Evolutionary conservation across 2,329 filamentous ascomycete species (phyloP).

Genomic region (Nectriaceae sp.): DNA sequence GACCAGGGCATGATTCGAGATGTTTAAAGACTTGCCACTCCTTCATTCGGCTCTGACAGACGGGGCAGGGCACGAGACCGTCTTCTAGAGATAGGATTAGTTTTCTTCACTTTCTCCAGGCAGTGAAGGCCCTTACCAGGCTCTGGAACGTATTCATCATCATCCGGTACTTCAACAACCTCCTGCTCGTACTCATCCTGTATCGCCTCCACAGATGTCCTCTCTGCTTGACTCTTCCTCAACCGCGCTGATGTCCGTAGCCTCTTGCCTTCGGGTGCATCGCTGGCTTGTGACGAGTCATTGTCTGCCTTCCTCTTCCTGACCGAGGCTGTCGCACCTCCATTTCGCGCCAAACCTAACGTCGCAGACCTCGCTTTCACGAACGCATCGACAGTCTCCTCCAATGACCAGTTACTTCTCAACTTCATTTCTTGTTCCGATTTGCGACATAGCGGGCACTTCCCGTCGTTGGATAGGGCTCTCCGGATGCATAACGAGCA

Average conservation of each 20-base stretch:
- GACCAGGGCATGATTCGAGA: constrained; percentile 64
- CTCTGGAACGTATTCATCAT: constrained; percentile 34
- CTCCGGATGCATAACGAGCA: constrained; percentile 94
- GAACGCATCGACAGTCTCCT: constrained; percentile 84
- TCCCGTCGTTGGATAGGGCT: constrained; percentile 78
- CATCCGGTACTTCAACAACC: constrained; percentile 25
- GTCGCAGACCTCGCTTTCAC: constrained; percentile 62
- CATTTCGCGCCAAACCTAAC: constrained; percentile 62
- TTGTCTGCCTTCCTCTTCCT: constrained; percentile 56
- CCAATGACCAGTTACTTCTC: constrained; percentile 79
- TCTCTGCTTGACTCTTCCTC: constrained; percentile 44
- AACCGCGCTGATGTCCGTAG: constrained; percentile 54
- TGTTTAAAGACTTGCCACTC: constrained; percentile 76
- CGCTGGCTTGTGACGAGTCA: constrained; percentile 26
- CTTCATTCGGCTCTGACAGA: constrained; percentile 81
- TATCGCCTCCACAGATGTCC: constrained; percentile 23
- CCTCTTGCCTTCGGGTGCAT: constrained; percentile 45
- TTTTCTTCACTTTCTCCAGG: background rate
- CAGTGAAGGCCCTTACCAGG: constrained; percentile 19
- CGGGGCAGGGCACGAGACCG: constrained; percentile 80
- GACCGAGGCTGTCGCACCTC: constrained; percentile 4
- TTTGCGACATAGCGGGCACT: constrained; percentile 82
- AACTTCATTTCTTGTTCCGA: constrained; percentile 82
- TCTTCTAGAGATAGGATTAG: constrained; percentile 53
- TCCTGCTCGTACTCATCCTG: constrained; percentile 21